Percentiles rank a stretch among this genome's conserved stretches.
Evolutionary conservation across 1,284 basidiomycete genomes (phyloP).

Genomic region (Fomes fomentarius): DNA sequence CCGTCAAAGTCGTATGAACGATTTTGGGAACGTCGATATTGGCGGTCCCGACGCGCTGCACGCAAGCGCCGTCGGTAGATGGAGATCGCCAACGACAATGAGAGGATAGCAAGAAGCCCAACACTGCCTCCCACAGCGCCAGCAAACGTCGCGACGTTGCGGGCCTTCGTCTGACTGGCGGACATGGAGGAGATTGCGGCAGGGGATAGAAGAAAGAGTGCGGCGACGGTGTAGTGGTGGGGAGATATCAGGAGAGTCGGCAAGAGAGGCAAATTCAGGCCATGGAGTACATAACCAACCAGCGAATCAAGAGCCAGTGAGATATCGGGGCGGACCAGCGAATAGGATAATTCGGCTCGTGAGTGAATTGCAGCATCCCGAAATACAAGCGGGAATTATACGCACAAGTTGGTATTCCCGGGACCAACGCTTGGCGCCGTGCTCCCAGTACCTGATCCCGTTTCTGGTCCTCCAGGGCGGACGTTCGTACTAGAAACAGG

Average conservation of each 20-base stretch:
- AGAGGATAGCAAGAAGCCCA: conserved; percentile 50
- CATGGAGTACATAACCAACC: conserved; percentile 28
- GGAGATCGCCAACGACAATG: conserved; percentile 51
- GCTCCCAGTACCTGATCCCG: conserved; percentile 27
- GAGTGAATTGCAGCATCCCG: conserved; percentile 34
- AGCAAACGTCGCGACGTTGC: conserved; percentile 53
- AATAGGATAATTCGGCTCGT: conserved; percentile 30
- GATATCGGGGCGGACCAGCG: conserved; percentile 22
- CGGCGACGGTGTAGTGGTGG: conserved; percentile 19
- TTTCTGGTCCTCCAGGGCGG: conserved; percentile 22
- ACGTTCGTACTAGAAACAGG: conserved; percentile 11
- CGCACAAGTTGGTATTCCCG: conserved; percentile 35
- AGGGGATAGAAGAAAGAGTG: conserved; percentile 17
- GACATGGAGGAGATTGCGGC: conserved; percentile 26
- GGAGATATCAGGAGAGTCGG: conserved; percentile 21
- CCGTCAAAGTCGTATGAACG: conserved; percentile 27
- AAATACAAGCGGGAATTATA: conserved; percentile 37
- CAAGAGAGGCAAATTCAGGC: conserved; percentile 25
- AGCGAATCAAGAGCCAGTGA: conserved; percentile 26
- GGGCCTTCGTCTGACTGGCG: conserved; percentile 25
- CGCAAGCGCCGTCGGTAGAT: conserved; percentile 50
- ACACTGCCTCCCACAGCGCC: conserved; percentile 55
- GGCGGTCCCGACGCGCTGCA: conserved; percentile 46
- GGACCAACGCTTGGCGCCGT: conserved; percentile 26
- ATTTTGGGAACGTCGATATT: conserved; percentile 33